A percentile compares a stretch with the other conserved stretches of the same genome.
These are phyloP conservation scores for Silene uniflora DNA, from an alignment of 148 eudicot species.

Conservation along the genomic window DNA sequence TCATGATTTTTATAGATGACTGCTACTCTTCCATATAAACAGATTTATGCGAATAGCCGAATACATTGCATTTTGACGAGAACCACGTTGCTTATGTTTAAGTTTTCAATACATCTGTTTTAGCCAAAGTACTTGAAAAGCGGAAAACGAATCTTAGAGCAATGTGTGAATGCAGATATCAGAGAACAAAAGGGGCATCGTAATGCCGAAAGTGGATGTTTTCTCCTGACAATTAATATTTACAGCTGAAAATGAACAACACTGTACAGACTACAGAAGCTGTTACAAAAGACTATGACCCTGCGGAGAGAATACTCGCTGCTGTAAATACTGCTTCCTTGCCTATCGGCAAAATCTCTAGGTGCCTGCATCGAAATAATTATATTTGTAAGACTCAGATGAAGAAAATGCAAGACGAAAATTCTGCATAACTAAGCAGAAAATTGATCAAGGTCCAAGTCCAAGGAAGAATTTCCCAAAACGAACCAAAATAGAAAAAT, in stretches of 20 bases:
- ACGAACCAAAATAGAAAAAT: not conserved
- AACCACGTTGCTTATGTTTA: not conserved
- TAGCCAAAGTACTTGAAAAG: not conserved
- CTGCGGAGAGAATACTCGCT: slow-evolving; percentile 48
- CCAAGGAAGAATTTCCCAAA: not conserved
- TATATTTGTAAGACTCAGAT: no score
- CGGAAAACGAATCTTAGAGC: not conserved
- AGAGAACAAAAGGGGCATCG: not conserved
- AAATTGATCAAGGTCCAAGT: no score
- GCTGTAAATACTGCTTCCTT: slow-evolving; percentile 85
- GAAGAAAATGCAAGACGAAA: not conserved
- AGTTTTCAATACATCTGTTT: not conserved
- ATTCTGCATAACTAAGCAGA: not conserved
- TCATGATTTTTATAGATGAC: no score
- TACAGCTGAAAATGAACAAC: not conserved
- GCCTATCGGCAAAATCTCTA: slow-evolving; percentile 48
- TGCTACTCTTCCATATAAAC: no score
- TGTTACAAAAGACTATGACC: slow-evolving; percentile 26
- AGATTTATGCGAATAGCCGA: no score
- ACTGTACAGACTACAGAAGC: not conserved
- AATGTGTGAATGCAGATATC: not conserved
- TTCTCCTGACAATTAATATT: not conserved
- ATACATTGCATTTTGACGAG: no score
- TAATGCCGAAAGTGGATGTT: not conserved
- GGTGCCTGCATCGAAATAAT: slow-evolving; percentile 36